Evolutionary conservation across 2,329 filamentous ascomycete genomes (phyloP).

Genomic region (Lasiodiplodia gonubiensis): DNA sequence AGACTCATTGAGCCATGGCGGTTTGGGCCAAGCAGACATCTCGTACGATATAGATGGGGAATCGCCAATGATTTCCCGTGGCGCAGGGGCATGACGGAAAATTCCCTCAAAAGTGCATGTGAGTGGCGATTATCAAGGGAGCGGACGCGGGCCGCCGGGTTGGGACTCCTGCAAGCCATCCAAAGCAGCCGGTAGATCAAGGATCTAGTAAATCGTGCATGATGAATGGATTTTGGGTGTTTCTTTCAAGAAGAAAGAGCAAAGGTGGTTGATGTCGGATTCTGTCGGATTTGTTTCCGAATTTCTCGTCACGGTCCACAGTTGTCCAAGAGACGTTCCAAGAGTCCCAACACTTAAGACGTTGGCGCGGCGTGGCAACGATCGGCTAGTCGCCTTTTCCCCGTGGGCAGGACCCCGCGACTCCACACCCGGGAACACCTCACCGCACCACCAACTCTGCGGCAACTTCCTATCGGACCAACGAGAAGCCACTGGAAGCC

Average conservation of each 20-base stretch:
- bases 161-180: conserved; percentile 19
- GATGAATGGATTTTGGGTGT: no score
- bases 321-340: conserved; percentile 1
- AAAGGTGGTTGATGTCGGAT: background rate
- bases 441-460: conserved; percentile 2
- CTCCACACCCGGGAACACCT: background rate
- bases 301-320: background rate
- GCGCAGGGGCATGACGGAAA: background rate
- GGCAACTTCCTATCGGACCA: conserved; percentile 12
- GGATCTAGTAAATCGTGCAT: background rate
- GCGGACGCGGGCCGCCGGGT: conserved; percentile 4
- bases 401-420: conserved; percentile 16
- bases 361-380: conserved; percentile 12
- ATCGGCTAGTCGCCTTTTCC: conserved; percentile 21
- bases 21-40: background rate
- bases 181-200: background rate
- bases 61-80: background rate
- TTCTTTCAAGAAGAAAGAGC: no score
- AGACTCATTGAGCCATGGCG: background rate
- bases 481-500: conserved; percentile 6
- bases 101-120: background rate
- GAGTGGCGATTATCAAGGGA: background rate
- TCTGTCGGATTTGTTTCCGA: conserved; percentile 10
- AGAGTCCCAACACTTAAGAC: conserved; percentile 3
- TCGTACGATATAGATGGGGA: no score